phyloP scores from a whole-genome alignment of 2,329 filamentous ascomycete genomes.

The Zymoseptoria brevis region DNA sequence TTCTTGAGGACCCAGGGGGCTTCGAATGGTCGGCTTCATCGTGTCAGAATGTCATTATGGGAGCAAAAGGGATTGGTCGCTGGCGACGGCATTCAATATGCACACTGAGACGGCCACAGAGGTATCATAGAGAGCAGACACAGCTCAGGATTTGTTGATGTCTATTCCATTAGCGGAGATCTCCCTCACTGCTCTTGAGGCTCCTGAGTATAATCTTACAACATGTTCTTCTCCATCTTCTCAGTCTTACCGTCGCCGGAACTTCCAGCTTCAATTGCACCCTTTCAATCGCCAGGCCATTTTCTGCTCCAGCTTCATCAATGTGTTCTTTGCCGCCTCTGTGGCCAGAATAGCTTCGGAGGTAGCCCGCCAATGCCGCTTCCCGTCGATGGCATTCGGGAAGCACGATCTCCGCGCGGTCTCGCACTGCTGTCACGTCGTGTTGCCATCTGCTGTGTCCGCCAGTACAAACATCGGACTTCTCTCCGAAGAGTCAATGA shows the following conservation, averaged over 20 bases:
- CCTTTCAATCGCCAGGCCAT: background rate
- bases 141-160: background rate
- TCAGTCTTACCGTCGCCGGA: background rate
- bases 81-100: background rate
- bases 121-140: background rate
- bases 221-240: background rate
- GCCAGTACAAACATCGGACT: background rate
- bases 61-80: background rate
- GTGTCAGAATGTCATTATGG: background rate
- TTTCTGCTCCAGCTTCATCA: background rate
- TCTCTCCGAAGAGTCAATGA: background rate
- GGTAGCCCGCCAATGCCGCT: background rate
- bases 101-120: background rate
- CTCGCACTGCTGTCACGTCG: background rate
- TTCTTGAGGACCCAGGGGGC: no score
- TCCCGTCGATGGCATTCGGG: background rate
- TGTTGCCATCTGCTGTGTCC: background rate
- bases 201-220: background rate
- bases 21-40: background rate
- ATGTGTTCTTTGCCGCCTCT: background rate
- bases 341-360: background rate
- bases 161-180: background rate
- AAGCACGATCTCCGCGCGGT: background rate
- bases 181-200: background rate
- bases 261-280: background rate